Conservation (phyloP, 352 stramenopile genomes). For the Phytopythium ostracodes region DNA sequence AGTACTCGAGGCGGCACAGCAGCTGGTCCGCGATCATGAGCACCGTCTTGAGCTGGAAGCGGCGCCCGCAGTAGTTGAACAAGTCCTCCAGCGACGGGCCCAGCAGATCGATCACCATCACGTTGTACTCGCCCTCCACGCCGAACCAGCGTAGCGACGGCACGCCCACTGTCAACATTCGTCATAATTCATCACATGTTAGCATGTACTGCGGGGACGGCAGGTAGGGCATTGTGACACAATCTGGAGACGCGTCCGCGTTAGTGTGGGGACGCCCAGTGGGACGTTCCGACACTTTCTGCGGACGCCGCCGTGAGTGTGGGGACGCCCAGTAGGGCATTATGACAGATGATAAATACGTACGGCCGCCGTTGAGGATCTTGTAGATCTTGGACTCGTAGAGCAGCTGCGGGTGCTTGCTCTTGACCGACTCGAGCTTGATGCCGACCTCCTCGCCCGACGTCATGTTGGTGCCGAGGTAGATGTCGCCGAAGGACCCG, state of each 20-base stretch:
- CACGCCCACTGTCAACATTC: slow-evolving; percentile 90
- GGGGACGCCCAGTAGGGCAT: neutral
- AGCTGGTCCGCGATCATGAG: slow-evolving; percentile 92
- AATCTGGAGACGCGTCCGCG: neutral
- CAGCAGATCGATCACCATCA: slow-evolving; percentile 99
- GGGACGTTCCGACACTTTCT: neutral
- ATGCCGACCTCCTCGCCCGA: slow-evolving; percentile 98
- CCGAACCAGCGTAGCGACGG: slow-evolving; percentile 99
- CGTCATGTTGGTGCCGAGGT: slow-evolving; percentile 99
- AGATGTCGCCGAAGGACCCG: slow-evolving; percentile 99
- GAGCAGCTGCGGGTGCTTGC: slow-evolving; percentile 97
- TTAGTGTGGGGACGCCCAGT: too few relatives aligned
- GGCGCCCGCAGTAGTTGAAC: slow-evolving; percentile 87
- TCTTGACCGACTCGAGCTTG: slow-evolving; percentile 98
- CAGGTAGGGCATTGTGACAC: neutral
- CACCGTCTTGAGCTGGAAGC: slow-evolving; percentile 95
- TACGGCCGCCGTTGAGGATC: slow-evolving; percentile 98
- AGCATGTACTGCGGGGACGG: neutral
- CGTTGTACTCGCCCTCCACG: slow-evolving; percentile 99
- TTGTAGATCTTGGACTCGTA: slow-evolving; percentile 99
- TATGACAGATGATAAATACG: slow-evolving; percentile 35
- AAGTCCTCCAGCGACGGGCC: slow-evolving; percentile 92
- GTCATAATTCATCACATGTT: slow-evolving; percentile 8
- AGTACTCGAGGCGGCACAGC: slow-evolving; percentile 84
- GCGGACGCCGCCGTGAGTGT: neutral